A percentile compares a stretch with the other conserved stretches of the same genome.
Evolutionary conservation across 2,329 filamentous ascomycete genomes (phyloP).

Genomic region (Alternaria sp.): DNA sequence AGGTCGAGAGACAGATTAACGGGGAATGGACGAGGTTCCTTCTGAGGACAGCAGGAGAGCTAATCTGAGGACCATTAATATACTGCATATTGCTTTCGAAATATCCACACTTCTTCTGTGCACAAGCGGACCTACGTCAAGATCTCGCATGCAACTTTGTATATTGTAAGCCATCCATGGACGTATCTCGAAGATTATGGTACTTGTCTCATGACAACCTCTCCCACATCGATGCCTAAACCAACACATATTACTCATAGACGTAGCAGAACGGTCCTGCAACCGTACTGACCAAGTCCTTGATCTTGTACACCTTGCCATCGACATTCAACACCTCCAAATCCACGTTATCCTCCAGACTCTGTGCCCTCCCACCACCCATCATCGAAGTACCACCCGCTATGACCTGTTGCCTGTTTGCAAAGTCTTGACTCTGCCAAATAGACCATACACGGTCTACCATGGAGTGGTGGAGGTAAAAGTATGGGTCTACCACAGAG

Average conservation of each 20-base stretch:
- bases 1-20: conserved; percentile 21
- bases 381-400: conserved; percentile 57
- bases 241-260: conserved; percentile 42
- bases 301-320: conserved; percentile 50
- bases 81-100: conserved; percentile 3
- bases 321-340: conserved; percentile 50
- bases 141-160: background rate
- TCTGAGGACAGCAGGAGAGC: conserved; percentile 48
- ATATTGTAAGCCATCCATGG: background rate
- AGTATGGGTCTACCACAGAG: conserved; percentile 51
- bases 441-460: conserved; percentile 61
- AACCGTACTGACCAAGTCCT: conserved; percentile 57
- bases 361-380: conserved; percentile 30
- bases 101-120: background rate
- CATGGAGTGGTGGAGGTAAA: conserved; percentile 60
- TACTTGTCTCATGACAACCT: background rate
- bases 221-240: background rate
- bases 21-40: conserved; percentile 33
- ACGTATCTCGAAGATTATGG: background rate
- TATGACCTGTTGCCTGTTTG: conserved; percentile 53
- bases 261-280: conserved; percentile 60
- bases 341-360: conserved; percentile 49
- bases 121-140: conserved; percentile 2
- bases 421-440: conserved; percentile 59
- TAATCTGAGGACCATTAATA: conserved; percentile 46